Percentiles rank a stretch among this genome's conserved stretches.
These are phyloP conservation scores for Cercis canadensis DNA, from an alignment of 306 rosid genomes.

Conservation along the genomic window DNA sequence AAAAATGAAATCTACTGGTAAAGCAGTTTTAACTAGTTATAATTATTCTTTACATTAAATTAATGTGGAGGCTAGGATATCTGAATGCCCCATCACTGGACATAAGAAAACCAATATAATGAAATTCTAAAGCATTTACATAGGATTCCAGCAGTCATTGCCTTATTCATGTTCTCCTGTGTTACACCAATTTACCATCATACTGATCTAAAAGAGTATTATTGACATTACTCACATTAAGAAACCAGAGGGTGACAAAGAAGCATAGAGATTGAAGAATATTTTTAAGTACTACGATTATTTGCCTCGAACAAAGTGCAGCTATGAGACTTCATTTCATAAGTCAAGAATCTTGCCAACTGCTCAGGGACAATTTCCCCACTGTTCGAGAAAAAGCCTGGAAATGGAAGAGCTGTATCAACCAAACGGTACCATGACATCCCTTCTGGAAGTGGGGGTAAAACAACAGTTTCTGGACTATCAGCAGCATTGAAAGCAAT, in stretches of 20 bases:
- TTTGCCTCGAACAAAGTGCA: conserved; percentile 79
- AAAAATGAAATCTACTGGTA: too few species aligned
- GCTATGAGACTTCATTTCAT: conserved; percentile 68
- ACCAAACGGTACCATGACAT: conserved; percentile 69
- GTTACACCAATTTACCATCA: too few species aligned
- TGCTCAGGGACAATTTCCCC: conserved; percentile 58
- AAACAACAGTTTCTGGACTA: conserved; percentile 56
- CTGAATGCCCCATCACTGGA: conserved; percentile 5
- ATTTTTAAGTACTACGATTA: conserved; percentile 27
- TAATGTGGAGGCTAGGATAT: neutral
- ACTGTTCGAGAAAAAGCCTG: conserved; percentile 66
- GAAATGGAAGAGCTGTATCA: conserved; percentile 87
- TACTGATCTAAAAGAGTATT: too few species aligned
- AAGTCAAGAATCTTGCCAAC: conserved; percentile 43
- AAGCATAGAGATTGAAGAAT: neutral
- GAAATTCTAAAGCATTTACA: conserved; percentile 14
- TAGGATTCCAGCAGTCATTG: neutral
- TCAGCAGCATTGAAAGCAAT: conserved; percentile 75
- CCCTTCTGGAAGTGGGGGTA: conserved; percentile 64
- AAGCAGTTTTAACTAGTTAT: neutral
- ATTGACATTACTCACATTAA: conserved; percentile 15
- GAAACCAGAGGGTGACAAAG: neutral
- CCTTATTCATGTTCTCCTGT: too few species aligned
- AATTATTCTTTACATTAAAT: neutral
- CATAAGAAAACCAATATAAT: conserved; percentile 14